Percentiles rank a stretch among this genome's conserved stretches.
Conservation (phyloP, 805 yeast species). For the Candida silvicultrix region DNA sequence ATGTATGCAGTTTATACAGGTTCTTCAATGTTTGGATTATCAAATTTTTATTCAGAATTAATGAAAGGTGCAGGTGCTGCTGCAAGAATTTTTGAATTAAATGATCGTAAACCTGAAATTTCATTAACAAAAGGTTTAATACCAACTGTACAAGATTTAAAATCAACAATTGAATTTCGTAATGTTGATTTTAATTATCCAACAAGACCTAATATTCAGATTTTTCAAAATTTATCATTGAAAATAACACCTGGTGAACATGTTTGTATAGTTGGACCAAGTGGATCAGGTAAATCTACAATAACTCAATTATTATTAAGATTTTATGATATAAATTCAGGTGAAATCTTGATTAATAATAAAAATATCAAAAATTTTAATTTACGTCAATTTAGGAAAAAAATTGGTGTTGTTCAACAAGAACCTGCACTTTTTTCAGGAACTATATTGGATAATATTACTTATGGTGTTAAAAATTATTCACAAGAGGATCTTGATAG, state of each 20-base stretch:
- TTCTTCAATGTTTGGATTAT: constrained; percentile 83
- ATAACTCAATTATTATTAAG: constrained; percentile 73
- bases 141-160: constrained; percentile 25
- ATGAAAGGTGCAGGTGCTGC: constrained; percentile 99
- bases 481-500: constrained; percentile 50
- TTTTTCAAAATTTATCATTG: constrained; percentile 58
- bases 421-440: constrained; percentile 90
- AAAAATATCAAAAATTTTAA: constrained; percentile 58
- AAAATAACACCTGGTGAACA: constrained; percentile 74
- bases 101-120: constrained; percentile 70
- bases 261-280: constrained; percentile 93
- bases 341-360: constrained; percentile 59
- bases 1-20: constrained; percentile 96
- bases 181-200: constrained; percentile 75
- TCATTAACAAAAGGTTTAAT: constrained; percentile 56
- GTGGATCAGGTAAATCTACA: constrained; percentile 94
- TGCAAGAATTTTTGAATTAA: constrained; percentile 79
- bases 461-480: constrained; percentile 59
- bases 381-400: constrained; percentile 63
- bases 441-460: constrained; percentile 73
- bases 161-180: constrained; percentile 47
- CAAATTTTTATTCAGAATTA: constrained; percentile 85
- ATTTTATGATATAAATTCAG: constrained; percentile 73
- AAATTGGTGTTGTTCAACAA: constrained; percentile 88
- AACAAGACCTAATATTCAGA: constrained; percentile 64